Base-by-base conservation (phyloP, 1,284 basidiomycete species). In the Sanguinoderma infundibulare region DNA sequence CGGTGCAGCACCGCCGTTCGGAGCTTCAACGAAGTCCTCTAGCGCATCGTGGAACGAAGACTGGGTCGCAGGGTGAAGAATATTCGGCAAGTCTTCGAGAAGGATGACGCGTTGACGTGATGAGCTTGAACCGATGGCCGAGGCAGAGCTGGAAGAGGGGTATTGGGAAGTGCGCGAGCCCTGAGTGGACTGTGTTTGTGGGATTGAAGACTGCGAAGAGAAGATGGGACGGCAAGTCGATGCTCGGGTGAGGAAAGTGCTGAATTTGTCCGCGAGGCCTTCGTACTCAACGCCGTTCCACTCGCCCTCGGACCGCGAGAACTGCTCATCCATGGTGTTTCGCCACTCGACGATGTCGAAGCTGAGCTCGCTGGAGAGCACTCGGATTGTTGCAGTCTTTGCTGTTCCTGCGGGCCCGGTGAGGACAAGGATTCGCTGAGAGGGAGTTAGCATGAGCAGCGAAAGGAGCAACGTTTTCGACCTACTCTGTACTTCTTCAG, bases 21-120 rank as follows among this genome's bases (percentile, higher is more conserved):
- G 67, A 54, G 77, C 73, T 26, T 57, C 40, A 14, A 87, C 84
- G 52, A 92, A 81, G 0, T 82, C 75, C 26, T 85, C 76, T 0
- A 99, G 75, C 0, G 89, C 82, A 0, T 83, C 78, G 66, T 98
- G 95, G 70, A 98, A 96, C 1, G 86, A 83, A 3, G 81, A 76
- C 64, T 90, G 89, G 0, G 93, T 96, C 2, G 83, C 78, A 1
- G 82, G 75, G 70, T 96, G 92, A 5, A 93, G 78, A 44, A 98
- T 83, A 71, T 98, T 98, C 0, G 97, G 97, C 3, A 98, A 82
- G 62, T 98, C 94, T 73, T 98, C 96, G 8, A 99, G 80, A 7
- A 99, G 85, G 53, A 99, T 85, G 5, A 97, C 71, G 51, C 85
- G 84, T 8, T 79, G 78, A 49, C 75, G 79, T 0, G 62, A 46